Percentiles rank a stretch among this genome's conserved stretches.
Conservation (phyloP, 108 stramenopile genomes). For the Fragilaria radians region DNA sequence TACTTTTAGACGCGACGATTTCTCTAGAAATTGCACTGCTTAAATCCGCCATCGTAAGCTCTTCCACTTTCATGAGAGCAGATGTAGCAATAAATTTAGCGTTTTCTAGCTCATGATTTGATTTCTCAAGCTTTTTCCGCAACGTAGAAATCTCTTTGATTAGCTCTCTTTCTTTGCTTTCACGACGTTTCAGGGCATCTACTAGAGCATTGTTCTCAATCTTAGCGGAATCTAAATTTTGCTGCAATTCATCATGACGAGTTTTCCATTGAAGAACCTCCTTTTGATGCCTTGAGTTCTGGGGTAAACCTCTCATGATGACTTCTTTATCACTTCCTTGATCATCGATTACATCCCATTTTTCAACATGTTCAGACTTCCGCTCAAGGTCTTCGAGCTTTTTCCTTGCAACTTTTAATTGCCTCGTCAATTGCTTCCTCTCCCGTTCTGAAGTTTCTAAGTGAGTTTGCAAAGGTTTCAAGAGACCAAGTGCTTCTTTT, state of each 20-base stretch:
- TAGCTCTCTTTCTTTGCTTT: conserved; percentile 19
- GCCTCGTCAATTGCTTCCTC: conserved; percentile 30
- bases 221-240: conserved; percentile 31
- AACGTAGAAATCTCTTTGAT: conserved; percentile 15
- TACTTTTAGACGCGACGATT: no score
- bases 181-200: conserved; percentile 27
- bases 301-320: conserved; percentile 7
- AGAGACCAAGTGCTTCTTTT: conserved; percentile 42
- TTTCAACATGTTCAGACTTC: not conserved
- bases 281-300: conserved; percentile 21
- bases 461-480: conserved; percentile 44
- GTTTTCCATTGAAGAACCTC: conserved; percentile 43
- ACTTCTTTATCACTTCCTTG: not conserved
- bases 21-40: no score
- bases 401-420: conserved; percentile 27
- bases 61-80: conserved; percentile 39
- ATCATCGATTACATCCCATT: not conserved
- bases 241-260: conserved; percentile 42
- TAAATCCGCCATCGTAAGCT: conserved; percentile 18
- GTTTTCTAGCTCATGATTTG: conserved; percentile 46
- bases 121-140: conserved; percentile 14
- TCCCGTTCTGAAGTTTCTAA: conserved; percentile 47
- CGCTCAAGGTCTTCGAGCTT: conserved; percentile 9
- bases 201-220: conserved; percentile 41
- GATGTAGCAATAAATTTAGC: conserved; percentile 46